phyloP scores from a whole-genome alignment of 768 basidiomycete genomes.

The Tricholoma terreum region DNA sequence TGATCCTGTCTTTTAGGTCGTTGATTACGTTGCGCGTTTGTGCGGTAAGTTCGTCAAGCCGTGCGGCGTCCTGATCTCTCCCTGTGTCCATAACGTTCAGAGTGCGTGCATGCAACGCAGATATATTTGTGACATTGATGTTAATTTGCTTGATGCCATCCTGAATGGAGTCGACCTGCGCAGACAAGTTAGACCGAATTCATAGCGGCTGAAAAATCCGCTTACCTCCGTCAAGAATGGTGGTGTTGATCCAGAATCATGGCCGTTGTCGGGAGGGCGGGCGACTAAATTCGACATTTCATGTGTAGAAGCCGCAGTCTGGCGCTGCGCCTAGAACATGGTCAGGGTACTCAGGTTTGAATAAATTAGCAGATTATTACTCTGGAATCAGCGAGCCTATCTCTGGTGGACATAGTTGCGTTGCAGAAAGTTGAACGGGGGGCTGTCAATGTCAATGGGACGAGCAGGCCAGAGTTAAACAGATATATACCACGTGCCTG shows the following conservation, averaged over 20 bases:
- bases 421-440: background rate
- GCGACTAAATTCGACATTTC: conserved; percentile 29
- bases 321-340: conserved; percentile 30
- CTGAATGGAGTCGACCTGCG: conserved; percentile 41
- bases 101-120: conserved; percentile 36
- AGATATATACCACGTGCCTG: background rate
- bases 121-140: conserved; percentile 36
- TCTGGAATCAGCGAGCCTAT: conserved; percentile 38
- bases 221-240: conserved; percentile 37
- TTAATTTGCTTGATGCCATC: conserved; percentile 37
- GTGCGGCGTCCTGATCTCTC: conserved; percentile 22
- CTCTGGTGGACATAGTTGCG: conserved; percentile 30
- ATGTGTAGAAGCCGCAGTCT: conserved; percentile 13
- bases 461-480: no score
- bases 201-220: background rate
- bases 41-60: conserved; percentile 55
- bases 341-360: background rate
- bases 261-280: conserved; percentile 11
- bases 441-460: no score
- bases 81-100: conserved; percentile 34
- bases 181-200: background rate
- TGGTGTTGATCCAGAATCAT: conserved; percentile 17
- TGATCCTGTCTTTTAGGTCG: conserved; percentile 56
- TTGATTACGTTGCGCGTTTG: conserved; percentile 61
- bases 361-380: conserved; percentile 16